Percentiles rank a stretch among this genome's conserved stretches.
Conservation (phyloP, 2,329 filamentous ascomycete species). For the Apiospora saccharicola region DNA sequence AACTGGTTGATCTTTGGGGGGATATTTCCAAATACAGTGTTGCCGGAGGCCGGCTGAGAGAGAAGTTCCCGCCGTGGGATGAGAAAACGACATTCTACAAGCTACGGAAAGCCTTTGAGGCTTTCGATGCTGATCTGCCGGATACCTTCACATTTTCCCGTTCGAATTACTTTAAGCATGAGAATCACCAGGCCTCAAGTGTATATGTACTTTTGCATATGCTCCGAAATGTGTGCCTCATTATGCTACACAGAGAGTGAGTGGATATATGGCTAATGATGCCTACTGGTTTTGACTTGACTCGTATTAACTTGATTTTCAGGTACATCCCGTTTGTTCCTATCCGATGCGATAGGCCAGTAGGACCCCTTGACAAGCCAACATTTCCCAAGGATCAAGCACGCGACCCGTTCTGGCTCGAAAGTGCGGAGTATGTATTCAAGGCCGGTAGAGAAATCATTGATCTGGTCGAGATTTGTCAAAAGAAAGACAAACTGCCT, state of each 20-base stretch:
- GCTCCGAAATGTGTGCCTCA: slow-evolving; percentile 68
- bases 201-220: slow-evolving; percentile 73
- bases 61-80: slow-evolving; percentile 66
- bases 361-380: slow-evolving; percentile 66
- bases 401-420: slow-evolving; percentile 66
- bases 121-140: slow-evolving; percentile 63
- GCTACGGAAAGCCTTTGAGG: slow-evolving; percentile 58
- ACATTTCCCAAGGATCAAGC: slow-evolving; percentile 57
- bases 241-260: slow-evolving; percentile 72
- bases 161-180: slow-evolving; percentile 71
- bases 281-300: not conserved
- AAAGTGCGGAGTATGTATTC: slow-evolving; percentile 69
- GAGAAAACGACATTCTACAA: slow-evolving; percentile 60
- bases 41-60: slow-evolving; percentile 58
- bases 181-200: slow-evolving; percentile 68
- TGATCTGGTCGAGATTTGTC: slow-evolving; percentile 68
- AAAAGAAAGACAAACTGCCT: slow-evolving; percentile 65
- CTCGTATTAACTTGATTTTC: not conserved
- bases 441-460: slow-evolving; percentile 68
- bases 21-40: slow-evolving; percentile 65
- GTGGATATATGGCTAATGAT: not conserved
- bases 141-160: slow-evolving; percentile 63
- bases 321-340: slow-evolving; percentile 68
- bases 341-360: slow-evolving; percentile 55
- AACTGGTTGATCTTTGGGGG: slow-evolving; percentile 66